Base-by-base conservation (phyloP, 371 early-diverging fungal genomes). In the Mortierella polycephala region DNA sequence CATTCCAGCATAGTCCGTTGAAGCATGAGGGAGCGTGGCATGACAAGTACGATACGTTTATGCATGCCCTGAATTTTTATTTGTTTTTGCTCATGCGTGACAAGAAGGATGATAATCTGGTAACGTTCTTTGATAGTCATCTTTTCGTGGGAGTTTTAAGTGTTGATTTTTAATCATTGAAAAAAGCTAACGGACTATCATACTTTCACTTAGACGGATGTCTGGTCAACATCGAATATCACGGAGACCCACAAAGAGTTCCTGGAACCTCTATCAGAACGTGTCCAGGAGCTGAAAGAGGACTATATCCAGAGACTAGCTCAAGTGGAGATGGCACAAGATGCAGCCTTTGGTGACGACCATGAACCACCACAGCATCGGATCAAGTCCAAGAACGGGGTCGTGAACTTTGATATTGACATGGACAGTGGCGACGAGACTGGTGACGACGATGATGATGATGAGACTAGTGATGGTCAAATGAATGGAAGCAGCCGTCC, bases 41-140 rank as follows among this genome's bases (percentile, higher is more conserved):
- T 67, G 75, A 84, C 41, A 80, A 80, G 13, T 83, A 81, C 53
- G 76, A 62, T 41, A 58, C 76, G 49, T 63, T 79, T 7, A 83
- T 84, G 82, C 83, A 85, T 41, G 74, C 82, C 0, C 64, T 85
- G 0, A 84, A 82, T 55, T 66, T 84, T 54, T 85, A 85, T 56
- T 54, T 84, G 59, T 84, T 75, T 66, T 41, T 84, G 47, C 72
- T 84, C 42, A 80, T 77, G 56, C 69, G 70, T n/a, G 83, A 83
- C 51, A 18, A 55, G 20, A 18, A 45, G 12, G 58, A 74, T 5
- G 83, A 81, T 21, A 69, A 77, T 23, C 13, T 77, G 72, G 76
- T 75, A 66, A 60, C 47, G 44, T 39, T 39, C 18, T 62, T 16
- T 9, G 14, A 18, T 20, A 37, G 56, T 13, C 13, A 12, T 9